Conservation (phyloP, 2,329 filamentous ascomycete genomes). For the Zasmidium angulare region DNA sequence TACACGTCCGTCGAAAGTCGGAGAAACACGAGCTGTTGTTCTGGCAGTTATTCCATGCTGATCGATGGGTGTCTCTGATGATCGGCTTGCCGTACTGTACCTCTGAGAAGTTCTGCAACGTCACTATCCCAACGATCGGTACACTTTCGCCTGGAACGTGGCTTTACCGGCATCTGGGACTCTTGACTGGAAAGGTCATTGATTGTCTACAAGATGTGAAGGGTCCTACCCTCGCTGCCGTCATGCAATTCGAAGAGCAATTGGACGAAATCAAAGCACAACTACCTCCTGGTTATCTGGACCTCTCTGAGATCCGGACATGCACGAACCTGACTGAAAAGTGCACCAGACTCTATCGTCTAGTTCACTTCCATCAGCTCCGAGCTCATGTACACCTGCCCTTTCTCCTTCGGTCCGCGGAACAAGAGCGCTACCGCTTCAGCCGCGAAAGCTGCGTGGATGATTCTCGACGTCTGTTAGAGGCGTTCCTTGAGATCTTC, state of each 20-base stretch:
- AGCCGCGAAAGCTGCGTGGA: slow-evolving; percentile 42
- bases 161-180: slow-evolving; percentile 11
- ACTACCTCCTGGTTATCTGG: slow-evolving; percentile 9
- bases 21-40: slow-evolving; percentile 12
- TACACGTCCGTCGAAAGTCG: slow-evolving; percentile 9
- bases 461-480: slow-evolving; percentile 43
- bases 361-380: slow-evolving; percentile 42
- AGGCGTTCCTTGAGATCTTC: slow-evolving; percentile 39
- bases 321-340: slow-evolving; percentile 11
- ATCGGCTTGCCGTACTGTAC: slow-evolving; percentile 16
- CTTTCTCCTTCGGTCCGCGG: slow-evolving; percentile 43
- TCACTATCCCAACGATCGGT: slow-evolving; percentile 8
- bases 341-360: slow-evolving; percentile 13
- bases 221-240: slow-evolving; percentile 11
- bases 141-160: slow-evolving; percentile 2
- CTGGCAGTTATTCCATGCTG: slow-evolving; percentile 20
- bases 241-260: slow-evolving; percentile 13
- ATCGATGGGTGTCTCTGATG: slow-evolving; percentile 20
- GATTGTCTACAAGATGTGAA: slow-evolving; percentile 13
- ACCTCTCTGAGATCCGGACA: slow-evolving; percentile 7
- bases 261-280: slow-evolving; percentile 5
- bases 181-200: slow-evolving; percentile 15
- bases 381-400: slow-evolving; percentile 48
- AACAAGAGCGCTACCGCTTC: slow-evolving; percentile 40
- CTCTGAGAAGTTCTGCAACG: slow-evolving; percentile 14